Evolutionary conservation across 2,329 filamentous ascomycete species (phyloP).

Genomic region (Periconia sp.): DNA sequence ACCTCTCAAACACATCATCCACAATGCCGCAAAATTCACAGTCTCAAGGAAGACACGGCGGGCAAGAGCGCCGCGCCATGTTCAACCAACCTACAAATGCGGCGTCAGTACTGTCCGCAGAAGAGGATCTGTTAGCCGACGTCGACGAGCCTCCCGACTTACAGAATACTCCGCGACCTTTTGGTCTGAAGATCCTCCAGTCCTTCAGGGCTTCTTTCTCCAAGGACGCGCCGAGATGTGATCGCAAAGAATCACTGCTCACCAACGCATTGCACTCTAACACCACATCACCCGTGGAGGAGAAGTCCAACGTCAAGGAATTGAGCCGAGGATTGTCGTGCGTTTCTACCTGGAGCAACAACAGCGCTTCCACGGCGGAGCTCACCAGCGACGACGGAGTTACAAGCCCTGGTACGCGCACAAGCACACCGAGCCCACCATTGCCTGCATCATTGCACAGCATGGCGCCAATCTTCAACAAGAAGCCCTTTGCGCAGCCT

Average conservation of each 20-base stretch:
- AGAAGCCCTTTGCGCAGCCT: conserved; percentile 46
- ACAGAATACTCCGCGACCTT: conserved; percentile 55
- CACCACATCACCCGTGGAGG: conserved; percentile 46
- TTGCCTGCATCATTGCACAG: conserved; percentile 59
- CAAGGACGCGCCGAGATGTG: conserved; percentile 57
- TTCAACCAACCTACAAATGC: conserved; percentile 32
- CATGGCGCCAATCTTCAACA: conserved; percentile 43
- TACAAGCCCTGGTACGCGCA: conserved; percentile 81
- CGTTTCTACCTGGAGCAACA: conserved; percentile 77
- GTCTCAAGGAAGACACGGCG: conserved; percentile 25
- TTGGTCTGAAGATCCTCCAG: conserved; percentile 44
- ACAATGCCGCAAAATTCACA: too few relatives aligned
- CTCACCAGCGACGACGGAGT: conserved; percentile 93
- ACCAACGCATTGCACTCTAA: conserved; percentile 76
- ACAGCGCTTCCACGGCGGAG: conserved; percentile 85
- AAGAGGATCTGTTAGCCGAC: conserved; percentile 74
- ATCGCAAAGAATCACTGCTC: conserved; percentile 78
- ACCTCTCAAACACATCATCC: too few relatives aligned
- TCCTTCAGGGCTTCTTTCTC: conserved; percentile 51
- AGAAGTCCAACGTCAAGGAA: conserved; percentile 47
- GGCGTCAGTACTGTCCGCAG: conserved; percentile 38
- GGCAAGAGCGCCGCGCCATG: conserved; percentile 36
- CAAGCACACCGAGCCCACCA: conserved; percentile 89
- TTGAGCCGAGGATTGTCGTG: conserved; percentile 53
- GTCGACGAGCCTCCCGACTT: conserved; percentile 88